Evolutionary conservation across 108 stramenopile genomes (phyloP).

Genomic region (Pseudonitzschia pungens): DNA sequence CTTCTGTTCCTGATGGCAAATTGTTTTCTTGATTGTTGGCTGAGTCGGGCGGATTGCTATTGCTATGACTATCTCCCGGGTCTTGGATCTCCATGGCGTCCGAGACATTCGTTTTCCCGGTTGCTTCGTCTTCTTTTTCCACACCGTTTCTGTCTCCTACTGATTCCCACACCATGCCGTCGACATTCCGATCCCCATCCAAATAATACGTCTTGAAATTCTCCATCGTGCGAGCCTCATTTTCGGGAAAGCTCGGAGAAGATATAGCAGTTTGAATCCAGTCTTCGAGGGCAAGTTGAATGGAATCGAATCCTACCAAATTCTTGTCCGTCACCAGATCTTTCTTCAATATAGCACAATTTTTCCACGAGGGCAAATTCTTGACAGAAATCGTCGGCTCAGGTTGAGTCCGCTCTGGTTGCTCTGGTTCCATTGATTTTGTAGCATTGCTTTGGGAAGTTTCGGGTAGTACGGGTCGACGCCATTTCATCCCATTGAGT

Average conservation of each 20-base stretch:
- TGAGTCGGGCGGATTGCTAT: not conserved
- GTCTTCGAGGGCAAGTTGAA: slow-evolving; percentile 59
- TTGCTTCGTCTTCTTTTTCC: not conserved
- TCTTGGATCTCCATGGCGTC: not conserved
- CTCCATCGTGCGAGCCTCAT: slow-evolving; percentile 22
- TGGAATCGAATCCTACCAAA: slow-evolving; percentile 53
- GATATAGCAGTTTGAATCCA: slow-evolving; percentile 36
- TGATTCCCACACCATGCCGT: slow-evolving; percentile 55
- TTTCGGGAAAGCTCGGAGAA: slow-evolving; percentile 14
- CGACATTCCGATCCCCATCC: slow-evolving; percentile 41
- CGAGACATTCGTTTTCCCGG: not conserved
- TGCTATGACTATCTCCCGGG: not conserved
- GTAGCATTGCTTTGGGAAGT: not conserved
- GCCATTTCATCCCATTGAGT: slow-evolving; percentile 15
- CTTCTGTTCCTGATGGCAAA: not conserved
- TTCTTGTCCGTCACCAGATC: slow-evolving; percentile 43
- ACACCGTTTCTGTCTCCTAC: not conserved
- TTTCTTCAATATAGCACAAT: slow-evolving; percentile 46
- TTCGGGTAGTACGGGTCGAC: not conserved
- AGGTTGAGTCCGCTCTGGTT: not conserved
- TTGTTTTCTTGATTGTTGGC: not conserved
- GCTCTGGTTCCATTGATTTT: not conserved
- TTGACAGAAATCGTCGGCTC: not conserved
- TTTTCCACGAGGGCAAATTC: slow-evolving; percentile 7
- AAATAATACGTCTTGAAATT: slow-evolving; percentile 48